Evolutionary conservation across 192 early-diverging fungal genomes (phyloP).

Genomic region (Coemansia sp.): DNA sequence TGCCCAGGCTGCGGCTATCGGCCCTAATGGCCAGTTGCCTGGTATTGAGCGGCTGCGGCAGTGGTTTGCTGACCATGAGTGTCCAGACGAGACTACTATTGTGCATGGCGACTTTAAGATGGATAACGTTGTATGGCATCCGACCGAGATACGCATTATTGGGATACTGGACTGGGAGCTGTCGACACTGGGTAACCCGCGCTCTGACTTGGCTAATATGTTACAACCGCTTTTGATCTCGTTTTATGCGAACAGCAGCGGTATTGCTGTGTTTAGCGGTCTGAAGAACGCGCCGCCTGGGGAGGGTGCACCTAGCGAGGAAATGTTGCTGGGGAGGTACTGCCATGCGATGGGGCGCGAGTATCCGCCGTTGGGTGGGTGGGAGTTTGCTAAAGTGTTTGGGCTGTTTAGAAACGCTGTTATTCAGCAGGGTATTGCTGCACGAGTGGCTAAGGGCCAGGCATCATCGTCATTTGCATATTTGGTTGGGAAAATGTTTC

Average conservation of each 20-base stretch:
- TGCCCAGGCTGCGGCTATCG: constrained; percentile 66
- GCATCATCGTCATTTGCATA: constrained; percentile 73
- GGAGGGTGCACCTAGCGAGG: constrained; percentile 65
- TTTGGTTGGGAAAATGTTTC: constrained; percentile 46
- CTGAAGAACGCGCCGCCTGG: constrained; percentile 51
- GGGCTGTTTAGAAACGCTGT: constrained; percentile 84
- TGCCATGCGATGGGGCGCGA: constrained; percentile 61
- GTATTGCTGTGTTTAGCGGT: constrained; percentile 34
- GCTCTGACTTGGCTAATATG: constrained; percentile 87
- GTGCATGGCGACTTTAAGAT: constrained; percentile 95
- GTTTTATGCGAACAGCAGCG: constrained; percentile 10
- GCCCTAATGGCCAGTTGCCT: constrained; percentile 68
- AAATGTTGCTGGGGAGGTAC: constrained; percentile 73
- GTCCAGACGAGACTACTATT: constrained; percentile 77
- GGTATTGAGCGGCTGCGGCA: constrained; percentile 66
- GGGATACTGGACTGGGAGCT: constrained; percentile 93
- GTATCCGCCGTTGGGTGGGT: constrained; percentile 71
- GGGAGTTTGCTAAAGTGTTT: constrained; percentile 85
- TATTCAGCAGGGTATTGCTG: constrained; percentile 89
- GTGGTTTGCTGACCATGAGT: constrained; percentile 74
- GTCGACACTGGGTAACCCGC: constrained; percentile 90
- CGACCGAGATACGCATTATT: constrained; percentile 71
- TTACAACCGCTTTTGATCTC: constrained; percentile 73
- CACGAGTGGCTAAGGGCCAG: constrained; percentile 83
- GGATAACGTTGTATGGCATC: constrained; percentile 81